A percentile compares a stretch with the other conserved stretches of the same genome.
Evolutionary conservation across 345 rosid species (phyloP).

Genomic region (Limnanthes douglasii): DNA sequence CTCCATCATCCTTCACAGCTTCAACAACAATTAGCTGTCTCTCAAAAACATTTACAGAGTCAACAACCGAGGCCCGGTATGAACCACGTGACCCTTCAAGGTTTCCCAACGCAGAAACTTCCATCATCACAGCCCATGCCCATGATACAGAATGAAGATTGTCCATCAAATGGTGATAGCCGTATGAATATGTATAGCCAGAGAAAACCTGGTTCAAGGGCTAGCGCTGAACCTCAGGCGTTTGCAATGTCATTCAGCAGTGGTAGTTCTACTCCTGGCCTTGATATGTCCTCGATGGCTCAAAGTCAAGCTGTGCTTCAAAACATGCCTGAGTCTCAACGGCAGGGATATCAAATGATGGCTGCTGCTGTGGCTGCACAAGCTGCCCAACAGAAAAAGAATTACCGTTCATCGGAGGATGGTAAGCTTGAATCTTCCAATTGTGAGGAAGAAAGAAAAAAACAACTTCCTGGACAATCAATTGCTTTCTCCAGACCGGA

Average conservation of each 20-base stretch:
- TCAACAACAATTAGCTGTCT: constrained; percentile 56
- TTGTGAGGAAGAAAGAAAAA: constrained; percentile 9
- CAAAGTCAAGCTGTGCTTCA: constrained; percentile 75
- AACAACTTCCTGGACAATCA: constrained; percentile 37
- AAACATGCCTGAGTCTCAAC: constrained; percentile 49
- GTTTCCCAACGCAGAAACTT: constrained; percentile 42
- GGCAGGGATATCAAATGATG: constrained; percentile 47
- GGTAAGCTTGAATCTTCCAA: constrained; percentile 40
- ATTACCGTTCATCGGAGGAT: constrained; percentile 46
- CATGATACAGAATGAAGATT: constrained; percentile 60
- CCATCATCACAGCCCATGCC: constrained; percentile 39
- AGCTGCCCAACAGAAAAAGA: constrained; percentile 70
- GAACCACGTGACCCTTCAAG: constrained; percentile 37
- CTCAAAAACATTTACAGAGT: constrained; percentile 72
- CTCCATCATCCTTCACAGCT: constrained; percentile 64
- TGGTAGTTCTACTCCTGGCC: constrained; percentile 24
- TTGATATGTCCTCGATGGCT: constrained; percentile 61
- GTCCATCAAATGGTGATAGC: constrained; percentile 74
- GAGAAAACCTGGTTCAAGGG: constrained; percentile 42
- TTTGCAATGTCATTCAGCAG: constrained; percentile 82
- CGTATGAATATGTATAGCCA: constrained; percentile 43
- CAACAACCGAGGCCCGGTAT: constrained; percentile 46
- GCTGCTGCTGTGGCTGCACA: constrained; percentile 50
- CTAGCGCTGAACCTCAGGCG: constrained; percentile 63
- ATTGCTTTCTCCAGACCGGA: constrained; percentile 75